These are phyloP conservation scores for Mayamaea pseudoterrestris DNA, from an alignment of 108 stramenopile genomes.

Conservation along the genomic window DNA sequence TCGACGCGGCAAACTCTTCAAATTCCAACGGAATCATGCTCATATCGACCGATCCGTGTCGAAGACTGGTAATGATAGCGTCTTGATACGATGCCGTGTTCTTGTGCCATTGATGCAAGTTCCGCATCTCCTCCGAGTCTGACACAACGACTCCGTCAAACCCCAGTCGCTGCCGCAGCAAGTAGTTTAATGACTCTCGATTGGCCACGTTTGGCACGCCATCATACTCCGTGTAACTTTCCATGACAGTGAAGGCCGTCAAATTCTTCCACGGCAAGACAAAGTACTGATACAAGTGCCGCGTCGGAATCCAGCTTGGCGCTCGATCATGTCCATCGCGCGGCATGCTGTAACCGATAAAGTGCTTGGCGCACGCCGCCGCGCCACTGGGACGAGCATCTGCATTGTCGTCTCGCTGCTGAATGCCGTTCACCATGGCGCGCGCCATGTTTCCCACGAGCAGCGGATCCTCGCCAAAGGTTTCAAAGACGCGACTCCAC, in stretches of 20 bases:
- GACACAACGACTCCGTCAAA: constrained; percentile 74
- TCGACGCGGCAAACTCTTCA: constrained; percentile 25
- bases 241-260: constrained; percentile 74
- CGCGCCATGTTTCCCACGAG: constrained; percentile 54
- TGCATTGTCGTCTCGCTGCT: constrained; percentile 12
- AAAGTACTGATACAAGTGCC: constrained; percentile 72
- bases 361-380: constrained; percentile 80
- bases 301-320: constrained; percentile 52
- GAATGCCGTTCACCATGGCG: constrained; percentile 61
- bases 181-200: constrained; percentile 19
- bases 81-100: constrained; percentile 18
- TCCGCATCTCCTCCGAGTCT: constrained; percentile 76
- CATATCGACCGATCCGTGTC: constrained; percentile 74
- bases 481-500: constrained; percentile 74
- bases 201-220: constrained; percentile 59
- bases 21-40: constrained; percentile 51
- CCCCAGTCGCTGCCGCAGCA: constrained; percentile 47
- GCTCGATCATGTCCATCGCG: constrained; percentile 68
- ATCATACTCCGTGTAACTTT: constrained; percentile 62
- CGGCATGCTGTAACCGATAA: constrained; percentile 54
- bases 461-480: constrained; percentile 78
- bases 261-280: constrained; percentile 70
- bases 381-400: constrained; percentile 31
- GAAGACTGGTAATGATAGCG: constrained; percentile 26
- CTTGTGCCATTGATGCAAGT: constrained; percentile 53